Conservation (phyloP, 75 land plant genomes). For the Azolla pinnata region DNA sequence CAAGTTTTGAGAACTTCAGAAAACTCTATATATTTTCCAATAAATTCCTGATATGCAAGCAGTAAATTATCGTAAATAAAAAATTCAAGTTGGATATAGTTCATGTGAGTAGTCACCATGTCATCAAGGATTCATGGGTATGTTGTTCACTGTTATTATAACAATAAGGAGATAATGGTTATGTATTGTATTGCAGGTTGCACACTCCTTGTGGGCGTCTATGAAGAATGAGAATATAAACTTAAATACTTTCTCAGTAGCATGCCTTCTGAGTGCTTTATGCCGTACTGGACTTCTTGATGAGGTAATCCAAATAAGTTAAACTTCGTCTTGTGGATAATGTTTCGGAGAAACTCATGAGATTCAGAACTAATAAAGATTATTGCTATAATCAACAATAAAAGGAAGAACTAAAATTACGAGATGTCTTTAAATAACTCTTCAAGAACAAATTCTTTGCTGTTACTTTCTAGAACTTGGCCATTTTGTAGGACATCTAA, state of each 20-base stretch:
- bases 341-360: not conserved
- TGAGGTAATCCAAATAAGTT: conserved; percentile 5
- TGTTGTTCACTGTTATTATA: too few species aligned
- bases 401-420: not conserved
- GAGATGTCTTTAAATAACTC: not conserved
- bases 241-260: not conserved
- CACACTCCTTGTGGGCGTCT: not conserved
- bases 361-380: not conserved
- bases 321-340: not conserved
- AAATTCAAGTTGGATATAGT: too few species aligned
- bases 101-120: too few species aligned
- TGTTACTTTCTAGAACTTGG: not conserved
- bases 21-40: too few species aligned
- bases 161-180: too few species aligned
- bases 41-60: too few species aligned
- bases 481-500: not conserved
- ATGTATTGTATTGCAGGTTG: too few species aligned
- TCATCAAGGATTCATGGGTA: too few species aligned
- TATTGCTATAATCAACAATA: too few species aligned
- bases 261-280: conserved; percentile 1
- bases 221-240: not conserved
- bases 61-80: too few species aligned
- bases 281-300: not conserved
- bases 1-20: too few species aligned
- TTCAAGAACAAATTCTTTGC: not conserved